phyloP scores from a whole-genome alignment of 176 grass and related monocot genomes.

The Metroxylon sagu region DNA sequence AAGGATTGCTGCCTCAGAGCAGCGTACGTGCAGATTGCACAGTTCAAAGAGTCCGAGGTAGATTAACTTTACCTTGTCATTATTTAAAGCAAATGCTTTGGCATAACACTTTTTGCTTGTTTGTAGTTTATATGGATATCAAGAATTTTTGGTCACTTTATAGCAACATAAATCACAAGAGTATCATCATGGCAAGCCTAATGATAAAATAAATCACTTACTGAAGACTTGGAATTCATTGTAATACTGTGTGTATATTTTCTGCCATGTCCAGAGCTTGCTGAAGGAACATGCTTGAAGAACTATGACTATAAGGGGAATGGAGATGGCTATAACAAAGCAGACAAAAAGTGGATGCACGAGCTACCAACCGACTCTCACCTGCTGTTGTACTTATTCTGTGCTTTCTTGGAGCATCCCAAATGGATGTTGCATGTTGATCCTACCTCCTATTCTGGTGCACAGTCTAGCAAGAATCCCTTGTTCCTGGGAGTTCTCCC shows the following conservation, averaged over 20 bases:
- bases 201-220: no score
- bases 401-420: slow-evolving; percentile 93
- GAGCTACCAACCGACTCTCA: slow-evolving; percentile 91
- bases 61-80: background rate
- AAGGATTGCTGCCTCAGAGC: slow-evolving; percentile 73
- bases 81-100: no score
- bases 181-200: no score
- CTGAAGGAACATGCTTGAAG: slow-evolving; percentile 94
- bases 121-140: no score
- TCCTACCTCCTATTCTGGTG: slow-evolving; percentile 78
- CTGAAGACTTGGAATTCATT: no score
- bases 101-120: no score
- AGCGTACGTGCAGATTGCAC: slow-evolving; percentile 85
- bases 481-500: slow-evolving; percentile 95
- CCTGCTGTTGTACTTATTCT: slow-evolving; percentile 80
- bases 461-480: slow-evolving; percentile 90
- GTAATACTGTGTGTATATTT: background rate
- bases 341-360: slow-evolving; percentile 64
- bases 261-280: slow-evolving; percentile 49
- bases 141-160: no score
- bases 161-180: no score
- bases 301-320: slow-evolving; percentile 74
- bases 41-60: slow-evolving; percentile 80
- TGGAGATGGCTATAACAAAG: slow-evolving; percentile 55
- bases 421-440: slow-evolving; percentile 98